Conservation (phyloP, 257 asterid genomes). For the Salvia miltiorrhiza region DNA sequence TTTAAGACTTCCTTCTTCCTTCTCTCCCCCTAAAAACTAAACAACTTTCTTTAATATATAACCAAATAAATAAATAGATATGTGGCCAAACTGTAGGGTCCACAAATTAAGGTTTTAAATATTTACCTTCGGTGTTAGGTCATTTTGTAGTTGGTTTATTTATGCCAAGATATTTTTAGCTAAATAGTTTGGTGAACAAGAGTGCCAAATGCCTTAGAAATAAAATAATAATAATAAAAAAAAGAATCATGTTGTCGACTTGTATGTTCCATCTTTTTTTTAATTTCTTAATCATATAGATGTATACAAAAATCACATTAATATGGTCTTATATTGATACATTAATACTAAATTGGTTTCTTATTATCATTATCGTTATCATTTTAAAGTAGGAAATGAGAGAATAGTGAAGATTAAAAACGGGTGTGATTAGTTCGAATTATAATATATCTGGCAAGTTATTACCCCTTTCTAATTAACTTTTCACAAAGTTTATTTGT, state of each 20-base stretch:
- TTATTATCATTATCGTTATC: too few relatives aligned
- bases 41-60: not conserved
- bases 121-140: not conserved
- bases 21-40: not conserved
- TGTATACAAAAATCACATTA: not conserved
- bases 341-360: too few relatives aligned
- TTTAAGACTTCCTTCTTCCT: not conserved
- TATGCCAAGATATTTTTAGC: slow-evolving; percentile 14
- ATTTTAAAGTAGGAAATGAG: too few relatives aligned
- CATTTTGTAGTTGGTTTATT: not conserved
- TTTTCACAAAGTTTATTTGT: too few relatives aligned
- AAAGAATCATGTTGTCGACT: slow-evolving; percentile 3
- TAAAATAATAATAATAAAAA: too few relatives aligned
- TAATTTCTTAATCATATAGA: not conserved
- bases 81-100: slow-evolving; percentile 7
- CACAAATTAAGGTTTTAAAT: not conserved
- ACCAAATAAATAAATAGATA: not conserved
- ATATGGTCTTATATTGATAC: too few relatives aligned
- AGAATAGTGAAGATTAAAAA: too few relatives aligned
- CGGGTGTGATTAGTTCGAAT: too few relatives aligned
- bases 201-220: not conserved
- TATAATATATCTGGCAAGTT: too few relatives aligned
- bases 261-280: not conserved
- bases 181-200: not conserved
- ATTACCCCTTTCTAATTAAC: too few relatives aligned